Evolutionary conservation across 768 basidiomycete genomes (phyloP).

Genomic region (Russula sp.): DNA sequence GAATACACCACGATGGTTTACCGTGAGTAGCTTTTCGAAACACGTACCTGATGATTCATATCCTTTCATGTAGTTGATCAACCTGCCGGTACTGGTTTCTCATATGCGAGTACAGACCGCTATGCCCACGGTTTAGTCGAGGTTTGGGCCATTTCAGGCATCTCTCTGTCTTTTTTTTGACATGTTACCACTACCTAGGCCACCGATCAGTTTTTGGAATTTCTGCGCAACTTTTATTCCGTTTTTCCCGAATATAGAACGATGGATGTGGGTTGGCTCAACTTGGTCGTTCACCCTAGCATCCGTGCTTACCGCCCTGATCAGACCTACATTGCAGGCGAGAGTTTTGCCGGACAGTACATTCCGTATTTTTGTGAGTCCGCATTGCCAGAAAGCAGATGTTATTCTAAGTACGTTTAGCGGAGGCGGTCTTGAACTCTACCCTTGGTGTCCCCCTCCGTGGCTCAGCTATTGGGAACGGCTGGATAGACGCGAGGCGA

Average conservation of each 20-base stretch:
- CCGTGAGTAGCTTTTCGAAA: conserved; percentile 41
- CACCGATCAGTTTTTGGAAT: conserved; percentile 69
- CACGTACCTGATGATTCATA: background rate
- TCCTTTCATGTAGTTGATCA: conserved; percentile 69
- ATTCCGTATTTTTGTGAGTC: conserved; percentile 86
- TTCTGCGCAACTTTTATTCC: conserved; percentile 79
- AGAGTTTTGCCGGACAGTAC: conserved; percentile 96
- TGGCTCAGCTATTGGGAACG: conserved; percentile 92
- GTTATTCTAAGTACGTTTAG: conserved; percentile 33
- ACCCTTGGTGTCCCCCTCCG: conserved; percentile 53
- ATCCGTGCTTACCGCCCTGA: background rate
- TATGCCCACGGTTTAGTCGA: conserved; percentile 75
- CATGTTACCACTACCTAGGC: conserved; percentile 41
- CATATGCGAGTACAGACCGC: conserved; percentile 77
- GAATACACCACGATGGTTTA: conserved; percentile 94
- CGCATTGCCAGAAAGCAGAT: background rate
- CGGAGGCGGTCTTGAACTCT: conserved; percentile 65
- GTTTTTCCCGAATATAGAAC: conserved; percentile 84
- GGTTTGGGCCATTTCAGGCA: conserved; percentile 32
- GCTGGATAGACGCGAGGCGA: conserved; percentile 86
- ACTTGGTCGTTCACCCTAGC: background rate
- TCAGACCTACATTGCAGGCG: conserved; percentile 92
- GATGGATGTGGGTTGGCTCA: conserved; percentile 61
- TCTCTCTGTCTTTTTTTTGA: background rate
- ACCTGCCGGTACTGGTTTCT: conserved; percentile 93